These are phyloP conservation scores for Ocimum tenuiflorum DNA, from an alignment of 257 asterid species.

Conservation along the genomic window DNA sequence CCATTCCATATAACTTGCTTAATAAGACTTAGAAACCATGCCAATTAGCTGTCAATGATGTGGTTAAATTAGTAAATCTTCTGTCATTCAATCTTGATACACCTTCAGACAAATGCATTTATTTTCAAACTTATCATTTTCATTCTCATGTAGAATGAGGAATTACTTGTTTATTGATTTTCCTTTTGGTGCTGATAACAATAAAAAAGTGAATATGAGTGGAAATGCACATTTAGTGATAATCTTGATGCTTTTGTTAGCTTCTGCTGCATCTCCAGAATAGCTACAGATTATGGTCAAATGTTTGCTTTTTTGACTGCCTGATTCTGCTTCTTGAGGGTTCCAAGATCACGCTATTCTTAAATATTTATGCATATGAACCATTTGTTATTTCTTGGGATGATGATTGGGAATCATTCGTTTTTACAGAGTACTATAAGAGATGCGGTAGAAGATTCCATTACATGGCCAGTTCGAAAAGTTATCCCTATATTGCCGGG, in stretches of 20 bases:
- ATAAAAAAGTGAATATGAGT: not conserved
- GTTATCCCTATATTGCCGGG: constrained; percentile 79
- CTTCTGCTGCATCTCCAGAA: not conserved
- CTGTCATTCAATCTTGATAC: not conserved
- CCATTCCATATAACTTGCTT: constrained; percentile 2
- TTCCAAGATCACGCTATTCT: not conserved
- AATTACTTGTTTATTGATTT: no score
- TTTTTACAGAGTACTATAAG: constrained; percentile 56
- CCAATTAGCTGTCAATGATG: not conserved
- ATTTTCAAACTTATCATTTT: no score
- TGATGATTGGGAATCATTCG: constrained; percentile 14
- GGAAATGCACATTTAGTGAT: not conserved
- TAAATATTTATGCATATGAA: not conserved
- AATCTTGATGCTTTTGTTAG: not conserved
- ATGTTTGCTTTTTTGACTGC: not conserved
- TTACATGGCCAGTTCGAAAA: constrained; percentile 83
- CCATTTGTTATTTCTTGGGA: not conserved
- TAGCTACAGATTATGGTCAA: not conserved
- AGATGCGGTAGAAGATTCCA: constrained; percentile 79
- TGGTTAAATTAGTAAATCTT: not conserved
- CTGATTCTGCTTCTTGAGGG: not conserved
- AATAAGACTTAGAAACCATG: not conserved
- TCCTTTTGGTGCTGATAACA: no score
- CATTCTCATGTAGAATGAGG: not conserved
- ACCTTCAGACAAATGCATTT: not conserved